phyloP scores from a whole-genome alignment of 345 rosid species.

The Erucastrum elatum region DNA sequence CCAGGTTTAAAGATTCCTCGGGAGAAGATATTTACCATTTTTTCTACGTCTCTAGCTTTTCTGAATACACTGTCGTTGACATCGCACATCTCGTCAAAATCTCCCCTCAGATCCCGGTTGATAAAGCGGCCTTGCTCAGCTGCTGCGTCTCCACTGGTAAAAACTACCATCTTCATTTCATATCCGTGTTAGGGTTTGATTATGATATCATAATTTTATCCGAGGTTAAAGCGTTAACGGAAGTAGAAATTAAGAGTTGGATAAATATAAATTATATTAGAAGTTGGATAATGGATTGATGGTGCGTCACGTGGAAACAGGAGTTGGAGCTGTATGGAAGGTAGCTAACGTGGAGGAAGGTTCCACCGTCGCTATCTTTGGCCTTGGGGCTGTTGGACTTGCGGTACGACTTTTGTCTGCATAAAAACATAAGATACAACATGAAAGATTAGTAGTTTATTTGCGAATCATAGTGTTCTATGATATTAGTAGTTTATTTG shows the following conservation, averaged over 20 bases:
- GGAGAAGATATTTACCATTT: not conserved
- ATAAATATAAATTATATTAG: not conserved
- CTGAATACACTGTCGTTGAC: not conserved
- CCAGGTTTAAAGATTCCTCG: not conserved
- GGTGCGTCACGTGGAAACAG: conserved; percentile 33
- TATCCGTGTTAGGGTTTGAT: not conserved
- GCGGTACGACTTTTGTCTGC: conserved; percentile 44
- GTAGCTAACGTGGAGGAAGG: conserved; percentile 58
- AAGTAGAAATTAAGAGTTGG: not conserved
- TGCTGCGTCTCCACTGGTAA: not conserved
- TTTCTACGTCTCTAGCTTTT: not conserved
- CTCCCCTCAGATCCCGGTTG: not conserved
- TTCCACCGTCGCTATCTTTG: conserved; percentile 71
- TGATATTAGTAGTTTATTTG: not conserved
- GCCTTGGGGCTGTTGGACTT: conserved; percentile 72
- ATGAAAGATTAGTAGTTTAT: not conserved
- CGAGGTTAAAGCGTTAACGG: not conserved
- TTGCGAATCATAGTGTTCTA: not conserved
- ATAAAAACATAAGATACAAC: not conserved
- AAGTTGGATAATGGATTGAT: not conserved
- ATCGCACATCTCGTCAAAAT: conserved; percentile 1
- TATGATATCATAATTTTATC: not conserved
- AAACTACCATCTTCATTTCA: not conserved
- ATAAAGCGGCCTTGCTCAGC: not conserved
- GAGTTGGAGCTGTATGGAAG: conserved; percentile 73